Conservation (phyloP, 371 early-diverging fungal species). For the Mortierella sp. region DNA sequence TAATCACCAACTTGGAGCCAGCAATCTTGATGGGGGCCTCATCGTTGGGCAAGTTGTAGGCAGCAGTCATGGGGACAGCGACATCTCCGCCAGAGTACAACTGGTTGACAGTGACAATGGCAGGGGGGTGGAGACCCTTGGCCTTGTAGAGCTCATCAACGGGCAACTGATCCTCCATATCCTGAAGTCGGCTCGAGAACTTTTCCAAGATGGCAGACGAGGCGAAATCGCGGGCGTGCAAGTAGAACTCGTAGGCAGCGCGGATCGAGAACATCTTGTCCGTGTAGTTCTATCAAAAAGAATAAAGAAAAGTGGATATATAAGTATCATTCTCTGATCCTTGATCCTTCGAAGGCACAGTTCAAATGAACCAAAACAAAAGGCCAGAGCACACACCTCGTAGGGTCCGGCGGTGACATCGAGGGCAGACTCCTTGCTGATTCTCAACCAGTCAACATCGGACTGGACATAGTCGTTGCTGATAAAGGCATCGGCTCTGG, state of each 20-base stretch:
- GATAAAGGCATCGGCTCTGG: conserved; percentile 73
- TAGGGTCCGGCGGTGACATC: conserved; percentile 86
- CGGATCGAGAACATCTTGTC: conserved; percentile 78
- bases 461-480: conserved; percentile 79
- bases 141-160: conserved; percentile 82
- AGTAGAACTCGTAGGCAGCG: conserved; percentile 79
- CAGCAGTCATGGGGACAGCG: conserved; percentile 81
- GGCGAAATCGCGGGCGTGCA: conserved; percentile 82
- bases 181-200: conserved; percentile 76
- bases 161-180: conserved; percentile 80
- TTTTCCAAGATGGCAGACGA: conserved; percentile 73
- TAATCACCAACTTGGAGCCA: conserved; percentile 84
- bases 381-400: conserved; percentile 65
- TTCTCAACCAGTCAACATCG: conserved; percentile 80
- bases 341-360: not conserved
- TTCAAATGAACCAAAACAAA: not conserved
- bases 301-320: not conserved
- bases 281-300: conserved; percentile 65
- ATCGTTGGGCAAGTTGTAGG: conserved; percentile 89
- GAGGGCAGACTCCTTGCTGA: conserved; percentile 65
- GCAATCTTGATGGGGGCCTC: conserved; percentile 81
- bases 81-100: conserved; percentile 82
- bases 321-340: not conserved
- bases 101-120: conserved; percentile 87
- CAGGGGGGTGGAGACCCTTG: conserved; percentile 74